phyloP scores from a whole-genome alignment of 164 flowering plant genomes.

The Saururus chinensis region DNA sequence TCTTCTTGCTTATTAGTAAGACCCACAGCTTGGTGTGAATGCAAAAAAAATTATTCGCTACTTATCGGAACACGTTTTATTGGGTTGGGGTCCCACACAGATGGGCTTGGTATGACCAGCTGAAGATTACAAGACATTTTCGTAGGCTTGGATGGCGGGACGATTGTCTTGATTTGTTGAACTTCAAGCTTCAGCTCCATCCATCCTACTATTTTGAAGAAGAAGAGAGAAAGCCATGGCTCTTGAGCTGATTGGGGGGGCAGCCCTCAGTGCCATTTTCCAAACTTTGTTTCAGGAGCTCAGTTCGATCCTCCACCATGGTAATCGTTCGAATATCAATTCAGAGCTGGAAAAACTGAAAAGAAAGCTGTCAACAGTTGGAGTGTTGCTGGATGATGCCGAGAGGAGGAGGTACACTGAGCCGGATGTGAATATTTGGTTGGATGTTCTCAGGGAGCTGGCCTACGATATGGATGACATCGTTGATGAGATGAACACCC shows the following conservation, averaged over 20 bases:
- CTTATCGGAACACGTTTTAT: no score
- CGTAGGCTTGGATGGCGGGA: no score
- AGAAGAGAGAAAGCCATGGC: no score
- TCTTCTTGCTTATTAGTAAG: no score
- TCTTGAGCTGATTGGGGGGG: not conserved
- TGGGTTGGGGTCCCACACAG: no score
- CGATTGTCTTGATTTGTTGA: no score
- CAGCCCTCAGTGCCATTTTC: not conserved
- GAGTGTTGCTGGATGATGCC: constrained; percentile 7
- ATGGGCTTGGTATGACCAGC: no score
- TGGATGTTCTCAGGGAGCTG: constrained; percentile 6
- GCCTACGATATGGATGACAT: constrained; percentile 14
- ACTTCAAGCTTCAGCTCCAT: no score
- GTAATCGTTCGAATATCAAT: not conserved
- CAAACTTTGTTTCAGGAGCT: not conserved
- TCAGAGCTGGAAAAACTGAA: not conserved
- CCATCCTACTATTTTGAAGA: no score
- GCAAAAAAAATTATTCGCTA: no score
- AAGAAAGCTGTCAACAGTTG: not conserved
- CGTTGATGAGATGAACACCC: constrained; percentile 5
- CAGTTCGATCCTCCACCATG: not conserved
- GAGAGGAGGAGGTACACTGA: constrained; percentile 7
- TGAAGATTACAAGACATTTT: no score
- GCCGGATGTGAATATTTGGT: constrained; percentile 5
- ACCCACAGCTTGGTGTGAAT: no score